A percentile compares a stretch with the other conserved stretches of the same genome.
Evolutionary conservation across 75 land plant genomes (phyloP).

Genomic region (Larix kaempferi): DNA sequence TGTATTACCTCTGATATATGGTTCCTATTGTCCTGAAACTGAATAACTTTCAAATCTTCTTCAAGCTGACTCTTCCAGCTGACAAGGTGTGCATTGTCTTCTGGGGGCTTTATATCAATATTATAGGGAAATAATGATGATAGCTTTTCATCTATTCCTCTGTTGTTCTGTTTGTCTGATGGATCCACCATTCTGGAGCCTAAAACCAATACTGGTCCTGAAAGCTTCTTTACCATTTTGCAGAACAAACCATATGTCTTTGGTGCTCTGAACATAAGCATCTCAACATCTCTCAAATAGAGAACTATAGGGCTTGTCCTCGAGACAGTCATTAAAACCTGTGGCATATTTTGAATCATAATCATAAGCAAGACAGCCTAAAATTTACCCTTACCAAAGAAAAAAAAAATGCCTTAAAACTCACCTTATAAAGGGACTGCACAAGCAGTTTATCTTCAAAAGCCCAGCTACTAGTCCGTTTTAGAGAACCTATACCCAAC

Average conservation of each 20-base stretch:
- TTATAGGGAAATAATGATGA: conserved; percentile 18
- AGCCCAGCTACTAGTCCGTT: conserved; percentile 41
- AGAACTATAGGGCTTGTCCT: conserved; percentile 22
- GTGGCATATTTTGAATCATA: background rate
- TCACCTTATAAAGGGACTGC: conserved; percentile 77
- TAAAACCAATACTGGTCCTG: conserved; percentile 28
- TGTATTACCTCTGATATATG: conserved; percentile 18
- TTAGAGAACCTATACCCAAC: too few relatives aligned
- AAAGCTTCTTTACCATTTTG: conserved; percentile 23
- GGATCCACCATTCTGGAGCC: conserved; percentile 29
- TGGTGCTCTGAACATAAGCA: conserved; percentile 19
- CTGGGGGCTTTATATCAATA: conserved; percentile 24
- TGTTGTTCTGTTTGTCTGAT: background rate
- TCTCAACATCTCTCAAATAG: conserved; percentile 40
- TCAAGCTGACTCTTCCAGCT: conserved; percentile 29
- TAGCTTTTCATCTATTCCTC: conserved; percentile 17
- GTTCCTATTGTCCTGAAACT: conserved; percentile 27
- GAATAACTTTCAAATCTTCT: conserved; percentile 27
- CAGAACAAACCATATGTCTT: conserved; percentile 16
- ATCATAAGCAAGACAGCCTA: too few relatives aligned
- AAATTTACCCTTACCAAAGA: background rate
- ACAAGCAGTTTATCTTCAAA: conserved; percentile 78
- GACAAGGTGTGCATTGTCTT: conserved; percentile 18
- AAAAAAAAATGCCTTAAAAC: background rate
- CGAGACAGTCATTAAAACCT: conserved; percentile 23